These are phyloP conservation scores for Panicum virgatum DNA, from an alignment of 202 grass and related monocot genomes.

Conservation along the genomic window DNA sequence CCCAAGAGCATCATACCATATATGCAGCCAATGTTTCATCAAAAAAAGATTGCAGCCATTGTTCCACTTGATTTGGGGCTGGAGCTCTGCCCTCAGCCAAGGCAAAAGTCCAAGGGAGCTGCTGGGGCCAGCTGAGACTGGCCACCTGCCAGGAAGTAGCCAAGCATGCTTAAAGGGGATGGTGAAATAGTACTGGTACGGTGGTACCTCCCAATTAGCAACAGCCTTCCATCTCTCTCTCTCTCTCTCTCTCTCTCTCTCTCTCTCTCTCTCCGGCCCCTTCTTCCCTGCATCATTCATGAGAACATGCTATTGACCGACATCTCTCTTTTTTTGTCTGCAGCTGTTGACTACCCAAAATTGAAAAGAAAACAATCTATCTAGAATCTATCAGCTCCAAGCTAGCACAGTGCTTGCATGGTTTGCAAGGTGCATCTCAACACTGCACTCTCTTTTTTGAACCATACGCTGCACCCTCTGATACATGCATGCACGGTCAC, in stretches of 20 bases:
- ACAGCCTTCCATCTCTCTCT: slow-evolving; percentile 44
- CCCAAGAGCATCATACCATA: slow-evolving; percentile 38
- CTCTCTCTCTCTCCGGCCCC: neutral
- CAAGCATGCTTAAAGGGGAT: slow-evolving; percentile 56
- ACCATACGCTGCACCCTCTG: neutral
- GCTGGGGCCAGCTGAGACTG: slow-evolving; percentile 26
- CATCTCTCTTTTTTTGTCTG: slow-evolving; percentile 91
- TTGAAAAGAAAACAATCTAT: slow-evolving; percentile 45
- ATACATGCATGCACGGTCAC: neutral
- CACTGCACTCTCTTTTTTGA: neutral
- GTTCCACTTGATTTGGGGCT: slow-evolving; percentile 39
- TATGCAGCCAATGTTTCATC: slow-evolving; percentile 37
- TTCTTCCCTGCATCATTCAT: slow-evolving; percentile 51
- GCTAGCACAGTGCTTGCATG: neutral
- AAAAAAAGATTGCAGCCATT: slow-evolving; percentile 38
- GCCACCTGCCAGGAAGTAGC: slow-evolving; percentile 45
- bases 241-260: slow-evolving; percentile 10
- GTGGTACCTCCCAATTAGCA: slow-evolving; percentile 83
- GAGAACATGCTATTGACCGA: slow-evolving; percentile 91
- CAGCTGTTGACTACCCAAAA: slow-evolving; percentile 79
- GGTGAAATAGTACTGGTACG: slow-evolving; percentile 55
- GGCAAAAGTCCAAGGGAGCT: slow-evolving; percentile 49
- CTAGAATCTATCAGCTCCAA: slow-evolving; percentile 10
- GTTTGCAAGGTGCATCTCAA: slow-evolving; percentile 11
- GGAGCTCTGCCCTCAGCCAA: slow-evolving; percentile 26